These are phyloP conservation scores for Tieghemiomyces parasiticus DNA, from an alignment of 192 early-diverging fungal species.

Conservation along the genomic window DNA sequence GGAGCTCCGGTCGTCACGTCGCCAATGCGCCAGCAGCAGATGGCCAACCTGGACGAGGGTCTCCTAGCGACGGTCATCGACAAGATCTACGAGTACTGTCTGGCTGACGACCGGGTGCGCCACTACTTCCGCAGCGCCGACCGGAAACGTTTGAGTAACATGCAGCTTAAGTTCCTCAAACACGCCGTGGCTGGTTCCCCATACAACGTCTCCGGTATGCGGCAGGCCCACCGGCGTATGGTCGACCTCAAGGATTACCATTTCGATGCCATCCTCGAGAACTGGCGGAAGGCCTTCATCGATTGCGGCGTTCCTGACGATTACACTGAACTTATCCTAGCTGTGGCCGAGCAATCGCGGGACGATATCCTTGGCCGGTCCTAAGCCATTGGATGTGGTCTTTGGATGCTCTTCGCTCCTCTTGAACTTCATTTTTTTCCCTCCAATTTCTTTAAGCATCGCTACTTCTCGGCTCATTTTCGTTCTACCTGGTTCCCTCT, in stretches of 20 bases:
- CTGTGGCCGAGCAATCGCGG: conserved; percentile 3
- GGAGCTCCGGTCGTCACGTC: neutral
- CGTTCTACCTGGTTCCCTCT: too few species aligned
- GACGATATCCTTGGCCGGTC: conserved; percentile 9
- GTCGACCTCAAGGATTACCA: conserved; percentile 7
- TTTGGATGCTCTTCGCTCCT: too few species aligned
- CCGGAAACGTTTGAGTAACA: neutral
- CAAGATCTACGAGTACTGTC: conserved; percentile 10
- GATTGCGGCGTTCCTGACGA: conserved; percentile 1
- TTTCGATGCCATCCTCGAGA: conserved; percentile 11
- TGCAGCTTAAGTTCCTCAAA: conserved; percentile 9
- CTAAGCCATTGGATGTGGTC: too few species aligned
- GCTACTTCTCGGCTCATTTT: too few species aligned
- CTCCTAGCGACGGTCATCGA: conserved; percentile 4
- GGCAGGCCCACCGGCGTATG: conserved; percentile 4
- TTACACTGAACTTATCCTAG: neutral
- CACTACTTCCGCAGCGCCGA: conserved; percentile 5
- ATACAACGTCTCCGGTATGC: conserved; percentile 9
- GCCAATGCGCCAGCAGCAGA: neutral
- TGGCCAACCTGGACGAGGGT: conserved; percentile 2
- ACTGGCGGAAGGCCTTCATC: conserved; percentile 9
- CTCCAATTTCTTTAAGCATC: too few species aligned
- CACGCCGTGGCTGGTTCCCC: neutral
- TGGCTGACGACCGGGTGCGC: conserved; percentile 5
- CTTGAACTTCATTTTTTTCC: too few species aligned